Evolutionary conservation across 352 stramenopile species (phyloP).

Genomic region (Elongisporangium prolatum): DNA sequence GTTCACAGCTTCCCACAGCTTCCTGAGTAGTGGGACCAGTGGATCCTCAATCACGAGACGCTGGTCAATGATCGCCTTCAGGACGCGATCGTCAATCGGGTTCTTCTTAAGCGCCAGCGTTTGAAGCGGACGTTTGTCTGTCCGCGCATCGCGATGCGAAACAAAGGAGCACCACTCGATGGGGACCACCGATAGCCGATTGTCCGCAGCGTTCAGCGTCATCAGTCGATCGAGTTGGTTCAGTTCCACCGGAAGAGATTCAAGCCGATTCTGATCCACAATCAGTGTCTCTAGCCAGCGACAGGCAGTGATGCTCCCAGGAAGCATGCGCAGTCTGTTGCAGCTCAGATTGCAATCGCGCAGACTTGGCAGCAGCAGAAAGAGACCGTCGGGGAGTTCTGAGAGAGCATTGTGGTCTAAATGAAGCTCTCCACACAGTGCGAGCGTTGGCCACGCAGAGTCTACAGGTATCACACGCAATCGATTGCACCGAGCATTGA

Average conservation of each 20-base stretch:
- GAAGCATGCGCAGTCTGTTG: conserved; percentile 34
- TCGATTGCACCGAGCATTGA: conserved; percentile 27
- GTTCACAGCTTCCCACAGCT: conserved; percentile 16
- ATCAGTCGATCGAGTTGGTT: conserved; percentile 20
- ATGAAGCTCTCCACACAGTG: conserved; percentile 31
- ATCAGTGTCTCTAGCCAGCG: conserved; percentile 29
- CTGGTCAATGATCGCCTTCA: conserved; percentile 20
- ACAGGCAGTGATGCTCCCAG: conserved; percentile 26
- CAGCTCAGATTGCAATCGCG: conserved; percentile 31
- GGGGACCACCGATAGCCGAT: conserved; percentile 36
- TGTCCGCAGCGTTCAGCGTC: conserved; percentile 40
- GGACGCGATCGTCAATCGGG: conserved; percentile 26
- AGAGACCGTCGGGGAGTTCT: conserved; percentile 41
- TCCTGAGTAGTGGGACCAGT: conserved; percentile 10
- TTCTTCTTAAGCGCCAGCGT: conserved; percentile 45
- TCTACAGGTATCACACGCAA: conserved; percentile 17
- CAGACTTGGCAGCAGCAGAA: conserved; percentile 26
- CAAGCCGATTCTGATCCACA: conserved; percentile 46
- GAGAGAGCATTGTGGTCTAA: conserved; percentile 39
- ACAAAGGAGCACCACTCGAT: conserved; percentile 45
- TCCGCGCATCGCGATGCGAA: conserved; percentile 7
- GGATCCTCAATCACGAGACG: neutral
- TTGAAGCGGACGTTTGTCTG: conserved; percentile 21
- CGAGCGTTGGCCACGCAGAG: conserved; percentile 18
- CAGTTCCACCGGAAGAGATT: conserved; percentile 22